Evolutionary conservation across 2,329 filamentous ascomycete species (phyloP).

Genomic region (Beauveria caledonica): DNA sequence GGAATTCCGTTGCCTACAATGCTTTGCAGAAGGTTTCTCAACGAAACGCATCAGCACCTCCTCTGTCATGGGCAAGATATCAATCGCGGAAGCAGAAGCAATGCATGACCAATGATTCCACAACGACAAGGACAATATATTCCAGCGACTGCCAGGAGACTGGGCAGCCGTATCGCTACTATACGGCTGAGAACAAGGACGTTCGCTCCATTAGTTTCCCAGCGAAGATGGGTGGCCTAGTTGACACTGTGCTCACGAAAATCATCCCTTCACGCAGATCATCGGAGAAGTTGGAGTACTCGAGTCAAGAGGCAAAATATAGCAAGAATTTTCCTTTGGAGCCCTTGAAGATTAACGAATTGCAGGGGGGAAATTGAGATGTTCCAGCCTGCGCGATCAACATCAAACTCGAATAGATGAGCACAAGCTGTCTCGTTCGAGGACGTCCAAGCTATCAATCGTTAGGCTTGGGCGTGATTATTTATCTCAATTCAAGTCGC

Average conservation of each 20-base stretch:
- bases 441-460: too few relatives aligned
- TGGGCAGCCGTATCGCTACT: background rate
- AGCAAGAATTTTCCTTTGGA: background rate
- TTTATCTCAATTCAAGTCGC: background rate
- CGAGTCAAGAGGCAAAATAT: background rate
- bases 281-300: background rate
- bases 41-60: conserved; percentile 15
- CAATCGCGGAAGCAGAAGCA: conserved; percentile 22
- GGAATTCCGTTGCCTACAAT: background rate
- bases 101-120: background rate
- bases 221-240: background rate
- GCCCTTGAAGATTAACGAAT: background rate
- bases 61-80: conserved; percentile 27
- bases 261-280: background rate
- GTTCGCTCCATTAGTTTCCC: background rate
- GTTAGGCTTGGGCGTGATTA: background rate
- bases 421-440: too few relatives aligned
- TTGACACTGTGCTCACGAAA: background rate
- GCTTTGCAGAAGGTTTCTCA: conserved; percentile 8
- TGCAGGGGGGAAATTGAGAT: conserved; percentile 4
- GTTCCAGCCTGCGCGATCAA: background rate
- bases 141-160: too few relatives aligned
- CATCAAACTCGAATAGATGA: too few relatives aligned
- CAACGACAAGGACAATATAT: background rate
- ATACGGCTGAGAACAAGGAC: background rate